Percentiles rank a stretch among this genome's conserved stretches.
These are phyloP conservation scores for Chlamydomonas reinhardtii DNA, from an alignment of 163 green algal species.

Conservation along the genomic window DNA sequence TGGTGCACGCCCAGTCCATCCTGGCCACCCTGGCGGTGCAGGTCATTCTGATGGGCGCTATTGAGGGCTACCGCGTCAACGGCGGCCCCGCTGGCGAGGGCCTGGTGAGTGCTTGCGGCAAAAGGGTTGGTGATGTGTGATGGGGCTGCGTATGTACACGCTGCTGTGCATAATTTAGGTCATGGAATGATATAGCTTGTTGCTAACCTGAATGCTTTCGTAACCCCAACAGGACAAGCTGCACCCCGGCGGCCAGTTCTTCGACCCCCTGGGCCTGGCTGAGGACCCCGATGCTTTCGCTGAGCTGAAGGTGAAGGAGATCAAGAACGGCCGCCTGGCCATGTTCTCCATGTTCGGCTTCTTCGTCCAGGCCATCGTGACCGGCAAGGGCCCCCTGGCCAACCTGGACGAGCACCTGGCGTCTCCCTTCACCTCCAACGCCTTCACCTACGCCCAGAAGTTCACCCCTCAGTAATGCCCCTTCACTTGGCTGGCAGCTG, in stretches of 20 bases:
- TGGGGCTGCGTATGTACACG: too few species aligned
- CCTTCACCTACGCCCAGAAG: slow-evolving; percentile 74
- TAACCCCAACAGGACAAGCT: slow-evolving; percentile 53
- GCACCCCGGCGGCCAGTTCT: slow-evolving; percentile 67
- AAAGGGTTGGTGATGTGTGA: too few species aligned
- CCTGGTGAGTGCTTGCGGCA: slow-evolving; percentile 21
- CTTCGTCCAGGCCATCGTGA: slow-evolving; percentile 88
- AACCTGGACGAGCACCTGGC: slow-evolving; percentile 80
- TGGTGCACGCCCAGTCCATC: slow-evolving; percentile 81
- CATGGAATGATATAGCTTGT: too few species aligned
- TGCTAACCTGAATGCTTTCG: too few species aligned
- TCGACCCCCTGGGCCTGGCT: slow-evolving; percentile 80
- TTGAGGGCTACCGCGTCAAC: slow-evolving; percentile 84
- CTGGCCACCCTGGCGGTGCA: slow-evolving; percentile 72
- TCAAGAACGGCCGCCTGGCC: slow-evolving; percentile 93
- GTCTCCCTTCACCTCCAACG: slow-evolving; percentile 72
- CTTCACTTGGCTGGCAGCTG: not conserved
- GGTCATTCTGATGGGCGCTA: slow-evolving; percentile 83
- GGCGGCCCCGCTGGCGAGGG: slow-evolving; percentile 74
- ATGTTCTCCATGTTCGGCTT: slow-evolving; percentile 90
- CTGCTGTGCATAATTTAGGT: too few species aligned
- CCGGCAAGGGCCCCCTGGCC: slow-evolving; percentile 81
- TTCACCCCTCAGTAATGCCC: slow-evolving; percentile 32
- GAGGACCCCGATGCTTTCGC: slow-evolving; percentile 52
- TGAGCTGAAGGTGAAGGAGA: slow-evolving; percentile 87